Evolutionary conservation across 306 rosid genomes (phyloP).

Genomic region (Gleditsia sinensis): DNA sequence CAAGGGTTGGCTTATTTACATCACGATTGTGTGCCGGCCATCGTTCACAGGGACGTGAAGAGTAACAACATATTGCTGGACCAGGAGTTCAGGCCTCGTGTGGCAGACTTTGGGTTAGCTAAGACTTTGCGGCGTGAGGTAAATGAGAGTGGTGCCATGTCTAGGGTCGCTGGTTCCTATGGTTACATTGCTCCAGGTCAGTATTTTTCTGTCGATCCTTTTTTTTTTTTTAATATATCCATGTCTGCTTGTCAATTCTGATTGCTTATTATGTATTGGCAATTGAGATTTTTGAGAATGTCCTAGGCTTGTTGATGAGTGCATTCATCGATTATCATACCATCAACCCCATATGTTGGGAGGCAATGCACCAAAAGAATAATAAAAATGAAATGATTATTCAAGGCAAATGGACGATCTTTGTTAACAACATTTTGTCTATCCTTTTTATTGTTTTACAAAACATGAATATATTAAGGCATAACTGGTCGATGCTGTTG

Average conservation of each 20-base stretch:
- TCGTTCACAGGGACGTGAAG: slow-evolving; percentile 88
- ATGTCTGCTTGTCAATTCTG: neutral
- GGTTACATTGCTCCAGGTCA: slow-evolving; percentile 91
- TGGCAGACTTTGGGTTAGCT: slow-evolving; percentile 88
- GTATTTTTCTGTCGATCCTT: neutral
- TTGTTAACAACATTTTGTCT: neutral
- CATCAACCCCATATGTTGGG: neutral
- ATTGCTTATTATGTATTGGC: neutral
- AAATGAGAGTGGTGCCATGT: slow-evolving; percentile 45
- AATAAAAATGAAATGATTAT: neutral
- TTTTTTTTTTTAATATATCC: neutral
- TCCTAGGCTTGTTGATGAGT: neutral
- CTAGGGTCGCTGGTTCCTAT: slow-evolving; percentile 74
- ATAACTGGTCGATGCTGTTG: slow-evolving; percentile 22
- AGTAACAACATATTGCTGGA: slow-evolving; percentile 84
- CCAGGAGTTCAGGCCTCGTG: slow-evolving; percentile 55
- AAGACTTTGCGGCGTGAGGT: slow-evolving; percentile 52
- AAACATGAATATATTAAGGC: too few species aligned
- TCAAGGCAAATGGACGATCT: neutral
- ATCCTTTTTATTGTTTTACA: too few species aligned
- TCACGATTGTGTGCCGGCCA: slow-evolving; percentile 71
- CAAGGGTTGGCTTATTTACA: slow-evolving; percentile 15
- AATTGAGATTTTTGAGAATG: neutral
- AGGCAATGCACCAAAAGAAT: neutral
- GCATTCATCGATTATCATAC: too few species aligned